These are phyloP conservation scores for Rhododendron simsii DNA, from an alignment of 148 eudicot genomes.

Conservation along the genomic window DNA sequence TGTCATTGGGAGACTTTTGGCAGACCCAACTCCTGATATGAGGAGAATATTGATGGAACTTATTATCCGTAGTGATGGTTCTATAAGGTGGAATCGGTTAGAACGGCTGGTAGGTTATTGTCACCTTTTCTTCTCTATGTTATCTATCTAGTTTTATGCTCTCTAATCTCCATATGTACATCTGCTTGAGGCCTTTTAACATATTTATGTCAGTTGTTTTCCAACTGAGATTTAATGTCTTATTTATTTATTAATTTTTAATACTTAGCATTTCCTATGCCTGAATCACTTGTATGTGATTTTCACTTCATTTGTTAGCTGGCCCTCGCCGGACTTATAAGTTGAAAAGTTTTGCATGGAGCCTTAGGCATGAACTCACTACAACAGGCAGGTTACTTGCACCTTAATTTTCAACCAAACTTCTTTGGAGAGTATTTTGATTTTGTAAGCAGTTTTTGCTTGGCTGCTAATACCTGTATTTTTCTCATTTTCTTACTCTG, in stretches of 20 bases:
- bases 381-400: background rate
- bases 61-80: constrained; percentile 88
- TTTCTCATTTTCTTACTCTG: background rate
- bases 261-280: background rate
- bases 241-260: background rate
- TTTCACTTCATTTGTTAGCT: background rate
- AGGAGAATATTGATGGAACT: constrained; percentile 85
- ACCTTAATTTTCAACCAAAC: background rate
- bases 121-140: background rate
- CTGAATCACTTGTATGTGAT: background rate
- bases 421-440: background rate
- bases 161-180: background rate
- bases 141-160: background rate
- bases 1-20: constrained; percentile 92
- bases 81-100: constrained; percentile 92
- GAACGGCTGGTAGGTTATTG: constrained; percentile 72
- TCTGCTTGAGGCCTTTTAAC: background rate
- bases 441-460: background rate
- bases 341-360: background rate
- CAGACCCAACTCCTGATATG: constrained; percentile 94
- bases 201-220: background rate
- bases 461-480: background rate
- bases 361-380: background rate
- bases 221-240: background rate
- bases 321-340: background rate